Percentiles rank a stretch among this genome's conserved stretches.
phyloP scores from a whole-genome alignment of 2,329 filamentous ascomycete species.

The Monosporascus sp. region DNA sequence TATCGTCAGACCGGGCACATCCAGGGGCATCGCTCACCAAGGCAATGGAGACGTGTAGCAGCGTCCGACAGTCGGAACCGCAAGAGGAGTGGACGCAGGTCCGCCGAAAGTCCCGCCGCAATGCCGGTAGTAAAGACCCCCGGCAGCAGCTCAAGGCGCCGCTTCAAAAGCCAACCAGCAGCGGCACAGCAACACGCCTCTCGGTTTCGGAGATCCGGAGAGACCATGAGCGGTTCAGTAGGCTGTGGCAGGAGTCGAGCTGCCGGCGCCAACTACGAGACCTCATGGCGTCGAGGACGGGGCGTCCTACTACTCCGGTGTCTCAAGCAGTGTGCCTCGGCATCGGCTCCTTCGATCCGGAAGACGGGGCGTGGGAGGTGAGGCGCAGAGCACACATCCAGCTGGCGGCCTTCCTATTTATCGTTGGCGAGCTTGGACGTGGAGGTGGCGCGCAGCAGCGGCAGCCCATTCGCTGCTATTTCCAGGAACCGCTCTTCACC shows the following conservation, averaged over 20 bases:
- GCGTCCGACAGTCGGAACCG: constrained; percentile 1
- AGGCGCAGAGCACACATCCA: constrained; percentile 46
- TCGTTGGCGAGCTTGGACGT: constrained; percentile 35
- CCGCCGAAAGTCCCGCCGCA: constrained; percentile 14
- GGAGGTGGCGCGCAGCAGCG: too few relatives aligned
- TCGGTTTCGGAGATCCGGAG: constrained; percentile 16
- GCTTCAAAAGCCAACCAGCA: background rate
- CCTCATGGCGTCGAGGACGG: constrained; percentile 24
- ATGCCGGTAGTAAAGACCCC: background rate
- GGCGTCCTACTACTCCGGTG: constrained; percentile 17
- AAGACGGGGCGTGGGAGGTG: constrained; percentile 39
- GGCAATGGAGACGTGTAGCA: background rate
- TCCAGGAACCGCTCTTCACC: constrained; percentile 52
- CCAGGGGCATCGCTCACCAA: background rate
- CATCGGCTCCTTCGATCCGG: constrained; percentile 49
- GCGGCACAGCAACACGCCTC: constrained; percentile 9
- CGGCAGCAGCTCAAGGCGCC: background rate
- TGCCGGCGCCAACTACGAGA: constrained; percentile 28
- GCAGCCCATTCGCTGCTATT: constrained; percentile 37
- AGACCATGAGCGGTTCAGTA: constrained; percentile 16
- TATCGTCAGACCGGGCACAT: too few relatives aligned
- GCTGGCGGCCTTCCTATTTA: constrained; percentile 44
- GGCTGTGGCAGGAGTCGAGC: constrained; percentile 22
- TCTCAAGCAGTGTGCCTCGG: constrained; percentile 48
- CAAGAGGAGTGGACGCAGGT: constrained; percentile 18